These are phyloP conservation scores for Emericellopsis cladophorae DNA, from an alignment of 2,329 filamentous ascomycete species.

Conservation along the genomic window DNA sequence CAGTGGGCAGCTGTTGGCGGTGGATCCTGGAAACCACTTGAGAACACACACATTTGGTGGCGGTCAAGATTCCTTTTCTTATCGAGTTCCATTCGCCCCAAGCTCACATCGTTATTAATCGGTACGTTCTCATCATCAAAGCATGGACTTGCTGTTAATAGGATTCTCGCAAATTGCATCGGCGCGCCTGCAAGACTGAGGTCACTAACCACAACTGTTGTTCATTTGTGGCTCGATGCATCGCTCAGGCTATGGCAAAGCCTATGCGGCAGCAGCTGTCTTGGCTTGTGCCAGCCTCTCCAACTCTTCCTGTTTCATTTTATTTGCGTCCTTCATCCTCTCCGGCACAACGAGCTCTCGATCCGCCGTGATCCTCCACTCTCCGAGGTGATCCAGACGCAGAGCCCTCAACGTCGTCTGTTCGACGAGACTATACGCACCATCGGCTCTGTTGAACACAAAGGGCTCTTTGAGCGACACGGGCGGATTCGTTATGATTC, in stretches of 20 bases:
- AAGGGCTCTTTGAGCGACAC: conserved; percentile 39
- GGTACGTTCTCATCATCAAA: too few species aligned
- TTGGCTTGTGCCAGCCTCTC: conserved; percentile 23
- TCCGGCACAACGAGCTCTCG: conserved; percentile 34
- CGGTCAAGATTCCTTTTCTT: too few species aligned
- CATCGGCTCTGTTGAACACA: conserved; percentile 31
- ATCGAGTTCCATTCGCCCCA: too few species aligned
- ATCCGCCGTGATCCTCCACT: conserved; percentile 36
- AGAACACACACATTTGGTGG: too few species aligned
- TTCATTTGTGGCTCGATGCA: too few species aligned
- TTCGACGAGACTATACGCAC: conserved; percentile 4
- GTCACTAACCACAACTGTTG: too few species aligned
- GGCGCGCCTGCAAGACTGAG: too few species aligned
- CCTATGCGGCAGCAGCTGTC: background rate
- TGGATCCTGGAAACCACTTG: too few species aligned
- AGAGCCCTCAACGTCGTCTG: conserved; percentile 36
- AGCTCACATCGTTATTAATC: too few species aligned
- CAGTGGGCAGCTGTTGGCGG: too few species aligned
- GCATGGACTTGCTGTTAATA: too few species aligned
- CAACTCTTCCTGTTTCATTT: conserved; percentile 19
- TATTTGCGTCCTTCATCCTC: conserved; percentile 13
- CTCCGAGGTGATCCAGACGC: conserved; percentile 29
- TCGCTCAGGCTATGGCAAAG: background rate
- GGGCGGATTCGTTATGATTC: conserved; percentile 46
- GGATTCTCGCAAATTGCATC: too few species aligned